Conservation (phyloP, 306 rosid genomes). For the Prunus persica region DNA sequence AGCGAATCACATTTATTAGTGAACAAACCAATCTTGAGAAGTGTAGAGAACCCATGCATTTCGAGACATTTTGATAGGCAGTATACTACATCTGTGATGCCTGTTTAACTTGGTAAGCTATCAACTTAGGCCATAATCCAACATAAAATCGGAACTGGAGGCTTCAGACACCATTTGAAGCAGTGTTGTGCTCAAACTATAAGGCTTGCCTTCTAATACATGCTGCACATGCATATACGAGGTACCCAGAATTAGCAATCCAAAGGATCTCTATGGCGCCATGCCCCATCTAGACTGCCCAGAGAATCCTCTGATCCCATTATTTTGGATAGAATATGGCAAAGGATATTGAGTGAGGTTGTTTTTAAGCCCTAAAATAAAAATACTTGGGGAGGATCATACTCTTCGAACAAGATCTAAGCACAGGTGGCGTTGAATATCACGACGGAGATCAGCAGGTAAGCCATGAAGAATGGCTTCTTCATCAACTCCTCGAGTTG, state of each 20-base stretch:
- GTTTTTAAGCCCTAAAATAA: slow-evolving; percentile 2
- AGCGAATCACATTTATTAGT: not conserved
- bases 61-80: slow-evolving; percentile 1
- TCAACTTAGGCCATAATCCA: not conserved
- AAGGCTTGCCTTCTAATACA: not conserved
- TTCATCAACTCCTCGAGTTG: slow-evolving; percentile 95
- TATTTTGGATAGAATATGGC: slow-evolving; percentile 8
- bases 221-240: not conserved
- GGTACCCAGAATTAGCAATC: not conserved
- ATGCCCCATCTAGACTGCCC: not conserved
- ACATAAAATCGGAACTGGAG: not conserved
- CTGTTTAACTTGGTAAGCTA: not conserved
- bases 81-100: not conserved
- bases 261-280: not conserved
- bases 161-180: not conserved
- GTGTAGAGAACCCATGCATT: not conserved
- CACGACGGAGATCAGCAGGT: slow-evolving; percentile 95
- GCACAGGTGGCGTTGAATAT: slow-evolving; percentile 93
- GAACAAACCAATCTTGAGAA: not conserved
- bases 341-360: slow-evolving; percentile 1
- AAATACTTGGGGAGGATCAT: slow-evolving; percentile 39
- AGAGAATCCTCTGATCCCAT: not conserved
- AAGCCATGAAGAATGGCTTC: slow-evolving; percentile 77
- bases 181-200: slow-evolving; percentile 5
- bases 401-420: slow-evolving; percentile 92